Evolutionary conservation across 495 filamentous ascomycete species (phyloP), one percentile per base, ranked within the genome.

Genomic region (Aspergillus bridgeri): DNA sequence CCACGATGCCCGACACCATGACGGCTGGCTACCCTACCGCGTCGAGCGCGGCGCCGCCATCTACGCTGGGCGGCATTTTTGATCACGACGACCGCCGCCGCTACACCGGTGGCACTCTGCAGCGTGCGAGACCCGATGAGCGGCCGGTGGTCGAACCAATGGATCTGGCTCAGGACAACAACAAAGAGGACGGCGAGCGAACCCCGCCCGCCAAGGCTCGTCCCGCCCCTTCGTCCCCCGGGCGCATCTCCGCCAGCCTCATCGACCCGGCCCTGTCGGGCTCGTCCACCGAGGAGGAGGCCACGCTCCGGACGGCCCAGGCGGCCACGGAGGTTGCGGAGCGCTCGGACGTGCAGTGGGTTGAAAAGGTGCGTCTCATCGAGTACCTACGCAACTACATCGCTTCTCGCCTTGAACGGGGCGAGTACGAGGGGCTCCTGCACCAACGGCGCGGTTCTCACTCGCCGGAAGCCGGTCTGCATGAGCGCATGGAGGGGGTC

Each of bases 31-130:
- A 90, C 65, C 75, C 83, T 4, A 71, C 83, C 50, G 73, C 83
- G 11, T 83, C 88, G 4, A 82, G 83, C 17, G 86, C 89, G 20
- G 86, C 89, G 4, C 86, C 88, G 3, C 74, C 86, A 0, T 88
- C 92, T 2, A 91, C 88, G 18, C 85, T 98, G 13, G 91, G 89
- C 24, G 86, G 88, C 8, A 87, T 80, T 49, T 95, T 92, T 66
- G 91, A 93, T 60, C 77, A 85, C 51, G 87, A 91, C 53, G 86
- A 88, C 56, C 89, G 90, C 49, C 90, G 92, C 42, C 86, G 92
- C 29, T 92, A 91, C 73, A 93, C 89, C 21, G 92, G 92, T 52
- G 90, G 92, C 46, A 85, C 90, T 65, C 79, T 98, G 48, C 92
- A 96, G 73, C 87, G 87, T 62, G 83, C 86, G 22, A 81, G 76